phyloP scores from a whole-genome alignment of 1,284 basidiomycete species.

The Microbotryum silenes-acaulis region DNA sequence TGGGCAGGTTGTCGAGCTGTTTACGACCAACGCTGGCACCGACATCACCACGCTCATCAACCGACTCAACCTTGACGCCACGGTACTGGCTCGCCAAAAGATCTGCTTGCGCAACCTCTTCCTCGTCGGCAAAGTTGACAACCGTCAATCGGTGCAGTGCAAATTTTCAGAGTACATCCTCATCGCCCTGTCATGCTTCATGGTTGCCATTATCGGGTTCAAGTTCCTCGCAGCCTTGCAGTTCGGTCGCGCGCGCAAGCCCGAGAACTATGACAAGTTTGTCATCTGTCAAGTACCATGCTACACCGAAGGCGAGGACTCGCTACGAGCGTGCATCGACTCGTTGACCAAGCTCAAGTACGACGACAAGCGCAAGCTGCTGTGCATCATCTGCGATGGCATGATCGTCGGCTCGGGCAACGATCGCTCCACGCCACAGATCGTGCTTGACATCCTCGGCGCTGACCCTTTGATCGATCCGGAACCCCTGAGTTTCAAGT shows the following conservation, averaged over 20 bases:
- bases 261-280: constrained; percentile 96
- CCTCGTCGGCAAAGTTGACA: constrained; percentile 83
- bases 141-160: constrained; percentile 83
- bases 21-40: constrained; percentile 69
- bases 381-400: constrained; percentile 94
- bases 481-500: constrained; percentile 87
- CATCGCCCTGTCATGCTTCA: constrained; percentile 78
- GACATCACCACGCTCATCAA: constrained; percentile 68
- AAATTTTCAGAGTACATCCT: constrained; percentile 87
- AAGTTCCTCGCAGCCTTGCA: constrained; percentile 95
- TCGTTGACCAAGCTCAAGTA: constrained; percentile 90
- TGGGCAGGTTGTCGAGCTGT: constrained; percentile 62
- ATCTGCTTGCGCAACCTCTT: constrained; percentile 89
- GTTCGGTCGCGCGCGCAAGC: constrained; percentile 70
- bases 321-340: constrained; percentile 83
- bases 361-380: constrained; percentile 93
- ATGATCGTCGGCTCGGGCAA: constrained; percentile 87
- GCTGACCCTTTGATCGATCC: constrained; percentile 88
- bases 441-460: constrained; percentile 93
- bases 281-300: constrained; percentile 83
- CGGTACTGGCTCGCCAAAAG: constrained; percentile 68
- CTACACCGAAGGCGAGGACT: constrained; percentile 58
- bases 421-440: constrained; percentile 50
- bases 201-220: constrained; percentile 95
- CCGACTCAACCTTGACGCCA: constrained; percentile 54